phyloP scores from a whole-genome alignment of 2,329 filamentous ascomycete species.

The Macrophomina phaseolina region DNA sequence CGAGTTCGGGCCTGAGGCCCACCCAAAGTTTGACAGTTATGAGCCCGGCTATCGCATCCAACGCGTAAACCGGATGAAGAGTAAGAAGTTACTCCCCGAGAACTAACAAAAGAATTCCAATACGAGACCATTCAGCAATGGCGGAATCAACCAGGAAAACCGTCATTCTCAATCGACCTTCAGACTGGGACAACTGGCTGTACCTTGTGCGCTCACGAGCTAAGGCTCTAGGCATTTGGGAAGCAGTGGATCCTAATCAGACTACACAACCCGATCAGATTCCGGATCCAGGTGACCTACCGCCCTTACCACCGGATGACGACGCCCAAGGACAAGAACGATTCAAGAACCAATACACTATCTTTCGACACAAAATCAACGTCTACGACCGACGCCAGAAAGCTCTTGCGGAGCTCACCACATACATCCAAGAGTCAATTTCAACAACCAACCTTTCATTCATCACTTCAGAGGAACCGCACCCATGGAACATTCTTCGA shows the following conservation, averaged over 20 bases:
- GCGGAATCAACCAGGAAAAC: no score
- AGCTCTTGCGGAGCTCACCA: not conserved
- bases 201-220: not conserved
- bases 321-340: not conserved
- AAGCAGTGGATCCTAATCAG: not conserved
- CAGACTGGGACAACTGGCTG: not conserved
- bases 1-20: not conserved
- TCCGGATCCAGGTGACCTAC: not conserved
- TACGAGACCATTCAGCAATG: no score
- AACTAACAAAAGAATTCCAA: no score
- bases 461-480: not conserved
- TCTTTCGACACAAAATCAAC: not conserved
- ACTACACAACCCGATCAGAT: not conserved
- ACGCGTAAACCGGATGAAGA: not conserved
- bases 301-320: not conserved
- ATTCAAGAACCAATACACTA: not conserved
- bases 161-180: not conserved
- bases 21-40: not conserved
- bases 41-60: not conserved
- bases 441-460: not conserved
- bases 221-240: not conserved
- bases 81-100: no score
- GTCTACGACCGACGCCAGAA: not conserved
- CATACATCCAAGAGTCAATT: not conserved
- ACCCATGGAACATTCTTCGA: constrained; percentile 1